Percentiles rank a stretch among this genome's conserved stretches.
Evolutionary conservation across 306 rosid species (phyloP).

Genomic region (Fragaria iinumae): DNA sequence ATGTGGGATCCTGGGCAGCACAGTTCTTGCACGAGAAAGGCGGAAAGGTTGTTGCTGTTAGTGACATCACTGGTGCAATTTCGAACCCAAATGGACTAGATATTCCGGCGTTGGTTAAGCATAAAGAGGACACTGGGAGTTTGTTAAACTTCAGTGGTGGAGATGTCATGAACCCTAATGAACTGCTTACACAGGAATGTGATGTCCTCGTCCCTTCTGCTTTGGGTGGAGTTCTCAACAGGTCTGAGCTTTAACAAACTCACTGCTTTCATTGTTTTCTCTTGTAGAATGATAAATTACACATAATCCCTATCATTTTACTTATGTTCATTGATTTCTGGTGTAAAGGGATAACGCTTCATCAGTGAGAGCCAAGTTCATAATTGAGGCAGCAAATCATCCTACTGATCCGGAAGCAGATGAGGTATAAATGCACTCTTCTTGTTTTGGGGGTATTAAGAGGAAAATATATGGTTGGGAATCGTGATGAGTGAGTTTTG

Average conservation of each 20-base stretch:
- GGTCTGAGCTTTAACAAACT: slow-evolving; percentile 26
- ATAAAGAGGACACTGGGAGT: slow-evolving; percentile 42
- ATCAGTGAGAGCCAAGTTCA: slow-evolving; percentile 51
- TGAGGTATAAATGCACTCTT: slow-evolving; percentile 32
- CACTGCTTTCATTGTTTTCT: background rate
- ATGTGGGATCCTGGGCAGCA: slow-evolving; percentile 73
- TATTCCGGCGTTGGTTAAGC: slow-evolving; percentile 36
- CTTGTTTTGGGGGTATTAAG: background rate
- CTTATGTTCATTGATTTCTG: background rate
- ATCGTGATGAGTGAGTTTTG: slow-evolving; percentile 15
- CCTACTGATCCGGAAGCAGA: slow-evolving; percentile 67
- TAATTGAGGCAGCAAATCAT: slow-evolving; percentile 60
- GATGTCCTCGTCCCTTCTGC: slow-evolving; percentile 63
- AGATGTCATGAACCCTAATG: slow-evolving; percentile 41
- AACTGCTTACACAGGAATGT: slow-evolving; percentile 50
- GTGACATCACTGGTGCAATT: slow-evolving; percentile 57
- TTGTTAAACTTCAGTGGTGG: slow-evolving; percentile 41
- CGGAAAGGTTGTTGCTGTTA: slow-evolving; percentile 54
- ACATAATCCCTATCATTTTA: background rate
- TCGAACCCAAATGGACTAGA: slow-evolving; percentile 47
- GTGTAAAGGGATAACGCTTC: slow-evolving; percentile 53
- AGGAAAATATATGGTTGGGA: background rate
- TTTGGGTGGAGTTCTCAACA: slow-evolving; percentile 63
- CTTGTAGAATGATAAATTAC: background rate
- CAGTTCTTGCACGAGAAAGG: slow-evolving; percentile 47